Evolutionary conservation across 2,329 filamentous ascomycete genomes (phyloP), one percentile per base, ranked within the genome.

Genomic region (Epichloe uncinata): DNA sequence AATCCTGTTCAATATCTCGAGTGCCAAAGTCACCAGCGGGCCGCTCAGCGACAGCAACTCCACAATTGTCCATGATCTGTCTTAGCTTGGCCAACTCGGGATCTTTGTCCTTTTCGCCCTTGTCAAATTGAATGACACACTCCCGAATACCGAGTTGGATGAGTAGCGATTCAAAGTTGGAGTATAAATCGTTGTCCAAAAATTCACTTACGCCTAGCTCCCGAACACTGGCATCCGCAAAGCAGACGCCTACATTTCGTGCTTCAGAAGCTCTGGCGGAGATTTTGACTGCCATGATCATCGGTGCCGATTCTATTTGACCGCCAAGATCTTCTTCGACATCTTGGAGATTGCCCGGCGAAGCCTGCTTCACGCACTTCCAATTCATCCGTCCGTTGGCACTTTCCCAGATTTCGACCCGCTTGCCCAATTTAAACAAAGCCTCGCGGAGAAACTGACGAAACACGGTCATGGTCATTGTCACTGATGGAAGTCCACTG

Each of bases 131-230:
- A n/a, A 98, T 69, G 33, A 98, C 70, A 60, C 90, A 96, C 66
- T 98, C 93, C 63, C 89, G 93, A 18, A 96, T 88, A 5, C 93
- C 93, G 3, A 98, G 79, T 63, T 98, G 94, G 57, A 98, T 98
- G 48, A 98, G 79, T 16, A 98, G 75, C 3, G 90, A 89, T 69
- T 98, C 93, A 57, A 98, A 94, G 65, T 98, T 98, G 48, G 91
- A 97, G 70, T 94, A 98, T 9, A 96, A 75, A 63, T 98, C 93
- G 62, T 97, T 98, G 73, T 98, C 93, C n/a, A 95, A 78, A 57
- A 98, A 98, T 63, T 98, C 94, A 72, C 87, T 95, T 49, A 98
- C 89, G 8, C 93, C 93, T 2, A 98, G 77, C 70, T 98, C 93
- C 47, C 93, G 79, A 26, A 97, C 91, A 57, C 88, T 96, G 1